These are phyloP conservation scores for Adansonia madagascariensis DNA, from an alignment of 441 rosid genomes.

Conservation along the genomic window DNA sequence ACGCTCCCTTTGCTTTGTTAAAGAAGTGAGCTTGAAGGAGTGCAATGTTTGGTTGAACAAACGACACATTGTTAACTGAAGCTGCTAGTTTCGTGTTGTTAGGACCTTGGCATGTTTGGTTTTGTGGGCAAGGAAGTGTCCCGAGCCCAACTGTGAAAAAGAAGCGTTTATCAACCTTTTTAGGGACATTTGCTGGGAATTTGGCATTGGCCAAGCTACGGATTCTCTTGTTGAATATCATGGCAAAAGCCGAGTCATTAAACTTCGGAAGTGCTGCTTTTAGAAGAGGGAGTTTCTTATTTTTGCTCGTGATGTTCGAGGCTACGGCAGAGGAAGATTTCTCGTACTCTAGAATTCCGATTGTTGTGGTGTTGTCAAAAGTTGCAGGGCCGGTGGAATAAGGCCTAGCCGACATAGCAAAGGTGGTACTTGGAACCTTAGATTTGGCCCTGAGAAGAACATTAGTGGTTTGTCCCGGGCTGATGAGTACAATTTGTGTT, in stretches of 20 bases:
- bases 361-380: constrained; percentile 46
- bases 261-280: constrained; percentile 34
- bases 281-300: constrained; percentile 23
- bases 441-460: constrained; percentile 63
- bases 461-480: constrained; percentile 75
- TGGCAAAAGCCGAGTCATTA: constrained; percentile 37
- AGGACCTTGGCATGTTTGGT: constrained; percentile 76
- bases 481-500: constrained; percentile 44
- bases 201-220: constrained; percentile 50
- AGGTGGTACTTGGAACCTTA: constrained; percentile 46
- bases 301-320: background rate
- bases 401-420: constrained; percentile 63
- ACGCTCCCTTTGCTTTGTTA: constrained; percentile 49
- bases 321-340: background rate
- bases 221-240: constrained; percentile 39
- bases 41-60: constrained; percentile 51
- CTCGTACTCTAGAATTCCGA: background rate
- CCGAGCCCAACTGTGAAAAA: constrained; percentile 68
- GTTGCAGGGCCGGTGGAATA: constrained; percentile 51
- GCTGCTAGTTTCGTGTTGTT: constrained; percentile 62
- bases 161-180: constrained; percentile 39
- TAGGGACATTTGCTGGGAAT: constrained; percentile 66
- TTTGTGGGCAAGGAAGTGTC: constrained; percentile 54
- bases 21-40: constrained; percentile 55
- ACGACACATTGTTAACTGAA: constrained; percentile 59